Percentiles rank a stretch among this genome's conserved stretches.
Conservation (phyloP, 768 basidiomycete species). For the Tephrocybe rancida region DNA sequence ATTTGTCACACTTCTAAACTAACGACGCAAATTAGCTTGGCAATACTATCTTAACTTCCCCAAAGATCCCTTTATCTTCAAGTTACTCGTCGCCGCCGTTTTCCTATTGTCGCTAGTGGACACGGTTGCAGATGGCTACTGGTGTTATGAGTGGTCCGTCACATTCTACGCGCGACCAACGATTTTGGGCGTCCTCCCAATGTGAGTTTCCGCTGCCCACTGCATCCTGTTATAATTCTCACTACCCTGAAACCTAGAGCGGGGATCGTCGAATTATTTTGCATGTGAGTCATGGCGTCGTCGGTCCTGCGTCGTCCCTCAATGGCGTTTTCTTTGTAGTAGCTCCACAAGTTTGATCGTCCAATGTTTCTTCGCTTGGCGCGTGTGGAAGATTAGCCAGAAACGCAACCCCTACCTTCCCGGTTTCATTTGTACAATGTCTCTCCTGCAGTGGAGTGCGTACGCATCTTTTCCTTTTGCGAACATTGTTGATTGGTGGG, state of each 20-base stretch:
- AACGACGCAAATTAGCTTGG: neutral
- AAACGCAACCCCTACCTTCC: neutral
- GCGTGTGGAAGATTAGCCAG: conserved; percentile 5
- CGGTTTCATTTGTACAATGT: neutral
- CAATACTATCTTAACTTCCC: conserved; percentile 3
- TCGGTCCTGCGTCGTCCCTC: neutral
- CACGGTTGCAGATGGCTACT: conserved; percentile 4
- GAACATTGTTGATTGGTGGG: neutral
- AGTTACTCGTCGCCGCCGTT: neutral
- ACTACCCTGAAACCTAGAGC: neutral
- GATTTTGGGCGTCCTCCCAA: neutral
- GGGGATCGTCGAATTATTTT: conserved; percentile 3
- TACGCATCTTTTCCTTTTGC: no score
- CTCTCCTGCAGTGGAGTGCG: conserved; percentile 1
- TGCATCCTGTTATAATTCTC: neutral
- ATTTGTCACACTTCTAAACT: neutral
- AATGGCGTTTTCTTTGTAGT: neutral
- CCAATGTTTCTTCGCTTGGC: conserved; percentile 3
- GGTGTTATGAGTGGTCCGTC: conserved; percentile 5
- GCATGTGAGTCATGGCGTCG: neutral
- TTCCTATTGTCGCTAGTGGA: neutral
- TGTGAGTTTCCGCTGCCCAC: neutral
- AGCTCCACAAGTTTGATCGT: conserved; percentile 4
- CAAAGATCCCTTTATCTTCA: conserved; percentile 1
- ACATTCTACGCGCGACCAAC: neutral